phyloP scores from a whole-genome alignment of 1,139 yeast species.

The Debaryomycetaceae sp. region DNA sequence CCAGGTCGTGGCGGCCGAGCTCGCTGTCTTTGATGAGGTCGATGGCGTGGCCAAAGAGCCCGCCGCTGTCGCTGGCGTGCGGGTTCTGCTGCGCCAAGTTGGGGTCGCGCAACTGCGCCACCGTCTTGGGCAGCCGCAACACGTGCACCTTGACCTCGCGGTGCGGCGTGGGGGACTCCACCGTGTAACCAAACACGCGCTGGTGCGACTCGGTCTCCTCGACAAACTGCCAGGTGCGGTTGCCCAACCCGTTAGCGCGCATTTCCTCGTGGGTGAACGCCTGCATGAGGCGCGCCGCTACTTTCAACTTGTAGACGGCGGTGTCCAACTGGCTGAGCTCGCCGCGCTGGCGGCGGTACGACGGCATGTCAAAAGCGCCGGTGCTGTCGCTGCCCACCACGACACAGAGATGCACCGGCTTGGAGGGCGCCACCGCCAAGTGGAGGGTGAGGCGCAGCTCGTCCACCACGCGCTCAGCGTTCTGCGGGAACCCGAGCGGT shows the following conservation, averaged over 20 bases:
- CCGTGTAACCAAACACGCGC: constrained; percentile 33
- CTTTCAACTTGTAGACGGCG: constrained; percentile 74
- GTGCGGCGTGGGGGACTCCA: constrained; percentile 39
- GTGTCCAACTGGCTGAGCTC: constrained; percentile 70
- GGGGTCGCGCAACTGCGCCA: constrained; percentile 70
- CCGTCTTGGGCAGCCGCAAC: constrained; percentile 59
- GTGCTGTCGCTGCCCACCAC: constrained; percentile 77
- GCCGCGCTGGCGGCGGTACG: constrained; percentile 41
- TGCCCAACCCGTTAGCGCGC: constrained; percentile 74
- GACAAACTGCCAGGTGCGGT: constrained; percentile 71
- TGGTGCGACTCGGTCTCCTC: constrained; percentile 61
- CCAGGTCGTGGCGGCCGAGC: constrained; percentile 24
- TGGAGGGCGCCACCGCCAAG: constrained; percentile 59
- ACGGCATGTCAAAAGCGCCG: constrained; percentile 69
- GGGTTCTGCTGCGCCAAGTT: constrained; percentile 84
- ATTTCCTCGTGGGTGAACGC: constrained; percentile 93
- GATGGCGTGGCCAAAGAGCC: constrained; percentile 71
- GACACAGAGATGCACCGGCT: constrained; percentile 77
- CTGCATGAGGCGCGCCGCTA: constrained; percentile 88
- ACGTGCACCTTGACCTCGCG: constrained; percentile 75
- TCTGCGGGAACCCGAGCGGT: constrained; percentile 27
- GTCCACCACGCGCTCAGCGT: constrained; percentile 19
- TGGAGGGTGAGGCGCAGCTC: constrained; percentile 37
- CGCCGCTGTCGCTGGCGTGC: constrained; percentile 69
- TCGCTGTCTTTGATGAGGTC: constrained; percentile 47